These are phyloP conservation scores for Penicillium sp. DNA, from an alignment of 2,329 filamentous ascomycete species.

Conservation along the genomic window DNA sequence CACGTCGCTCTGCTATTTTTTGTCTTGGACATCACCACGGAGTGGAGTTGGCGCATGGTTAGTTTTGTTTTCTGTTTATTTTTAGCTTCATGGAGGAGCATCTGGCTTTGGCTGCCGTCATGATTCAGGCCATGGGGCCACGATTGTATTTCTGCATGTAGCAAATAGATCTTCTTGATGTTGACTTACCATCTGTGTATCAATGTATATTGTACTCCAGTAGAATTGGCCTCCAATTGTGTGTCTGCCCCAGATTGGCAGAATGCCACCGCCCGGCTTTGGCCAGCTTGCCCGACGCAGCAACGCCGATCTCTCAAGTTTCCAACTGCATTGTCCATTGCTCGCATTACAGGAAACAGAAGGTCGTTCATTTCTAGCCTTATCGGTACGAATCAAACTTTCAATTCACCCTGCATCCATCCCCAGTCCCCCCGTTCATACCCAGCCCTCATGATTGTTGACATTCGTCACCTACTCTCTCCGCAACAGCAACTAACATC, in stretches of 20 bases:
- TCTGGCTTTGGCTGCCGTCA: slow-evolving; percentile 1
- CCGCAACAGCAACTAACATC: slow-evolving; percentile 5
- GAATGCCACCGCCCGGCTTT: slow-evolving; percentile 29
- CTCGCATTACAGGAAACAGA: too few species aligned
- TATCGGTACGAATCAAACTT: neutral
- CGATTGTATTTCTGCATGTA: slow-evolving; percentile 15
- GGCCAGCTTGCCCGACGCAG: slow-evolving; percentile 30
- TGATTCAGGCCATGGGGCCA: slow-evolving; percentile 8
- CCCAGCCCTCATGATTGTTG: too few species aligned
- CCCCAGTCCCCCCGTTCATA: neutral
- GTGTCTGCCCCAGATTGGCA: neutral
- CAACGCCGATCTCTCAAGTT: too few species aligned
- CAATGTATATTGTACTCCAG: neutral
- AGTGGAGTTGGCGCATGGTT: slow-evolving; percentile 38
- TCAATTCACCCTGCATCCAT: neutral
- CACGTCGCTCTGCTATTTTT: slow-evolving; percentile 19
- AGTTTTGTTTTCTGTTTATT: slow-evolving; percentile 24
- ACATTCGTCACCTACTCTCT: neutral
- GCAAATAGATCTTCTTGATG: slow-evolving; percentile 2
- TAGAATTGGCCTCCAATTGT: neutral
- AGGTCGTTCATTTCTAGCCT: neutral
- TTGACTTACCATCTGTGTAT: neutral
- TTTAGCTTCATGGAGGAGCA: slow-evolving; percentile 10
- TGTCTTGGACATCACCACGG: slow-evolving; percentile 33
- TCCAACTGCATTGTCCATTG: neutral